Evolutionary conservation across 495 filamentous ascomycete genomes (phyloP).

Genomic region (Hypoxylon rickii): DNA sequence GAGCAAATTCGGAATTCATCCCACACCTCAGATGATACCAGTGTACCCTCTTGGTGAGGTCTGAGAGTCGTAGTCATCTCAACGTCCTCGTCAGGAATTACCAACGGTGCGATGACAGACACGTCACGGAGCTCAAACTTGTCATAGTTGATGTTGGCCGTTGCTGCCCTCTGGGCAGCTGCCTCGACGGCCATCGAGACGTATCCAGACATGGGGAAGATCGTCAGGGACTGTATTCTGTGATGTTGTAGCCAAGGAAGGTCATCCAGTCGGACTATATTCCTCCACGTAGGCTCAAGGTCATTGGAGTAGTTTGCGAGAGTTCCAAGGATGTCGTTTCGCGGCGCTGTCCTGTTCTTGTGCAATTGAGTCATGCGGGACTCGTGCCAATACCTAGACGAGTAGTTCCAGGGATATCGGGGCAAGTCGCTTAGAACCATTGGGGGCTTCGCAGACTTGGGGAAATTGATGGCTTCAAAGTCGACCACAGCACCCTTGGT

Average conservation of each 20-base stretch:
- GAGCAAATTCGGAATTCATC: slow-evolving; percentile 54
- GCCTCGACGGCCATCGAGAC: slow-evolving; percentile 63
- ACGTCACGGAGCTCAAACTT: slow-evolving; percentile 53
- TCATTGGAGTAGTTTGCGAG: slow-evolving; percentile 52
- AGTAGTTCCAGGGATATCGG: slow-evolving; percentile 58
- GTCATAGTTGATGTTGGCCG: slow-evolving; percentile 35
- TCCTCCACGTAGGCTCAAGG: slow-evolving; percentile 57
- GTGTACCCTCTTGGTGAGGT: slow-evolving; percentile 43
- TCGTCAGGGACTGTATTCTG: slow-evolving; percentile 48
- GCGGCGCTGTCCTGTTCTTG: slow-evolving; percentile 47
- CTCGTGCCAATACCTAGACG: slow-evolving; percentile 57
- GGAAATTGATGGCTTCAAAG: slow-evolving; percentile 53
- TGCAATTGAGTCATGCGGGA: slow-evolving; percentile 57
- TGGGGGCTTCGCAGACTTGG: slow-evolving; percentile 38
- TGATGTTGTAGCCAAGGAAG: slow-evolving; percentile 61
- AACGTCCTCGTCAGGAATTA: slow-evolving; percentile 53
- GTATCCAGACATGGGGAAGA: slow-evolving; percentile 68
- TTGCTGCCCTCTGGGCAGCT: slow-evolving; percentile 42
- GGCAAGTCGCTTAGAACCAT: slow-evolving; percentile 48
- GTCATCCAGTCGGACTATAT: slow-evolving; percentile 54
- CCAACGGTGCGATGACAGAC: slow-evolving; percentile 48
- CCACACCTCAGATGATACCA: slow-evolving; percentile 46
- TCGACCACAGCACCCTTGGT: slow-evolving; percentile 50
- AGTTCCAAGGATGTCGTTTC: slow-evolving; percentile 61
- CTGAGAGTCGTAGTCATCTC: slow-evolving; percentile 51